Evolutionary conservation across 768 basidiomycete genomes (phyloP), one percentile per base, ranked within the genome.

Genomic region (Mrakia hoshinonis): DNA sequence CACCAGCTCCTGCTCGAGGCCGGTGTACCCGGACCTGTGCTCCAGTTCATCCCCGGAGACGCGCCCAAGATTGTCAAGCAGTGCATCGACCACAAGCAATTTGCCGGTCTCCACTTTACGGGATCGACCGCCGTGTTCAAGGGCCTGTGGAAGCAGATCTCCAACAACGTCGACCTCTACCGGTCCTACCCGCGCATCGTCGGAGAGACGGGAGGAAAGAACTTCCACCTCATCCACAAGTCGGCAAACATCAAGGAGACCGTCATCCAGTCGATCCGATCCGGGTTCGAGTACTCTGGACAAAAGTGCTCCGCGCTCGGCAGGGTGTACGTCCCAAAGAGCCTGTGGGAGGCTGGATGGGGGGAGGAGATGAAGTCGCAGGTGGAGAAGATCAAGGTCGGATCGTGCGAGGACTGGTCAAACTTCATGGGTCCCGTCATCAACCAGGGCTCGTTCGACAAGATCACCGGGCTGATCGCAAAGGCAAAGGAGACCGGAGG

Each of bases 371-470:
- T 96, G 60, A 79, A 92, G 74, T 78, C 79, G 22, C 89, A 96
- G 79, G 83, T 87, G 62, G 84, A 87, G 18, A 91, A 89, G 81
- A 93, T 99, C 80, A 90, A 85, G 77, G 85, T 95, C 70, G 96
- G 96, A 3, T 78, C 85, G 22, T 85, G 86, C 24, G 83, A 84
- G 63, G 88, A 92, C 66, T 92, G 89, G 81, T 77, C 81, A 48
- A 88, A 90, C 82, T 99, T 95, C 79, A 86, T 96, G 84, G 96
- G 96, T 6, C 94, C 96, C 70, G 95, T 99, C 70, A 98, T 98
- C 77, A 89, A 89, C 43, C 85, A 87, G 74, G 84, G 87, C n/a
- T 89, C 95, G 15, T 98, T 86, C 76, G 92, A 96, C 75, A 93
- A 88, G 81, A 89, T 92, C 77, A 83, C 84, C 24, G 82, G 85